A percentile compares a stretch with the other conserved stretches of the same genome.
phyloP scores from a whole-genome alignment of 441 rosid species.

The Metrosideros polymorpha region DNA sequence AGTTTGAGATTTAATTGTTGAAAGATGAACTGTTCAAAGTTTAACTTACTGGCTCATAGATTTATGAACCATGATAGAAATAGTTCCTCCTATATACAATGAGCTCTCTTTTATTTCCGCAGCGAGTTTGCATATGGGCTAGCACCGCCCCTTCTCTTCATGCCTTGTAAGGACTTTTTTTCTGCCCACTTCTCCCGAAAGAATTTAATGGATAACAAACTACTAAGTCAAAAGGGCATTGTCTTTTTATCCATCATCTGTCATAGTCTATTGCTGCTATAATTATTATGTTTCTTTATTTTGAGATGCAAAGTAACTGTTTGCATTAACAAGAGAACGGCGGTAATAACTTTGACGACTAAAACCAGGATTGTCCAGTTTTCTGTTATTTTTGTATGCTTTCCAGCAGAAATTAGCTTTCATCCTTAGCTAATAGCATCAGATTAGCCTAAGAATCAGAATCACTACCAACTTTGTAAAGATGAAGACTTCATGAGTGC shows the following conservation, averaged over 20 bases:
- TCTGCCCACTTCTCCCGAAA: not conserved
- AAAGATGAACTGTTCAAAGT: not conserved
- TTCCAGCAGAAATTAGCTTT: not conserved
- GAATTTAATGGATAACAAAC: not conserved
- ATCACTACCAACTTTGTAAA: not conserved
- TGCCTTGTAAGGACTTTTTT: not conserved
- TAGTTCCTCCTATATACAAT: not conserved
- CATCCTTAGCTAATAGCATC: not conserved
- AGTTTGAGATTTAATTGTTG: not conserved
- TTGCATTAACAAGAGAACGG: not conserved
- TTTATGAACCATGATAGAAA: not conserved
- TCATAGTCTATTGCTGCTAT: not conserved
- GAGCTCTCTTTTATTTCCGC: not conserved
- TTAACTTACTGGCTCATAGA: not conserved
- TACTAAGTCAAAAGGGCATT: not conserved
- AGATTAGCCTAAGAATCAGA: not conserved
- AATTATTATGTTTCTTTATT: not conserved
- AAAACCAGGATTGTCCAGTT: not conserved
- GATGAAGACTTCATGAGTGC: not conserved
- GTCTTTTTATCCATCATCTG: not conserved
- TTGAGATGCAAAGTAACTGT: not conserved
- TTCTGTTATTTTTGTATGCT: not conserved
- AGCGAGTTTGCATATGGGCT: not conserved
- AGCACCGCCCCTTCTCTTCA: not conserved
- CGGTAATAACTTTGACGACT: not conserved